Percentiles rank a stretch among this genome's conserved stretches.
These are phyloP conservation scores for Zymoseptoria brevis DNA, from an alignment of 2,329 filamentous ascomycete species.

Conservation along the genomic window DNA sequence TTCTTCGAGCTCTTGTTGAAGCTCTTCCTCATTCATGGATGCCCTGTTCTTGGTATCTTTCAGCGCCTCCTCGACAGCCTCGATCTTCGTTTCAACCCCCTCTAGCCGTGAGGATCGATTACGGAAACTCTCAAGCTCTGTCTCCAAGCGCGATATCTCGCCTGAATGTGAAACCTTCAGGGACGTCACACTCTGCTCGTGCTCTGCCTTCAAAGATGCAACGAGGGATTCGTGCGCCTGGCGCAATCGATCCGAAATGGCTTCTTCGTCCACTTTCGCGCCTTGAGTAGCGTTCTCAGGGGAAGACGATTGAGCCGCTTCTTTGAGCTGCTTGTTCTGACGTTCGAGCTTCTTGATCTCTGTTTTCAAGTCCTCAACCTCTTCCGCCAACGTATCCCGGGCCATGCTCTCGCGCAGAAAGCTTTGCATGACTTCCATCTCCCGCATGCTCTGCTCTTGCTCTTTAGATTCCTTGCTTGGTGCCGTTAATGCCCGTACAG, in stretches of 20 bases:
- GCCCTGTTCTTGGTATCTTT: slow-evolving; percentile 22
- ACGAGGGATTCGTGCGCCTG: slow-evolving; percentile 4
- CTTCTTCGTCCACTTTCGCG: background rate
- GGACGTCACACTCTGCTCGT: slow-evolving; percentile 11
- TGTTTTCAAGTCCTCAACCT: slow-evolving; percentile 20
- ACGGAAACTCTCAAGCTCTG: slow-evolving; percentile 22
- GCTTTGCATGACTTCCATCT: slow-evolving; percentile 25
- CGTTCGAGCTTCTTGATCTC: slow-evolving; percentile 17
- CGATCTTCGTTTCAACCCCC: slow-evolving; percentile 27
- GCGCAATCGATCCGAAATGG: background rate
- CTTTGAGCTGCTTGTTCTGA: slow-evolving; percentile 15
- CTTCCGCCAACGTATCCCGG: slow-evolving; percentile 18
- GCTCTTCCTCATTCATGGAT: slow-evolving; percentile 23
- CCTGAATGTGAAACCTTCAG: slow-evolving; percentile 17
- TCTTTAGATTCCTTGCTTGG: slow-evolving; percentile 12
- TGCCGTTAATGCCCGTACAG: slow-evolving; percentile 14
- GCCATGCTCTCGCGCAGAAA: slow-evolving; percentile 22
- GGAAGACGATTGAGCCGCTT: slow-evolving; percentile 6
- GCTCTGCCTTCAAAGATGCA: slow-evolving; percentile 12
- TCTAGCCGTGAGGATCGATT: slow-evolving; percentile 18
- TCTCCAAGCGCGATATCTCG: slow-evolving; percentile 18
- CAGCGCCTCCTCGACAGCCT: slow-evolving; percentile 26
- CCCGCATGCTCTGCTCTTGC: slow-evolving; percentile 17
- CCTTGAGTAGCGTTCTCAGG: background rate
- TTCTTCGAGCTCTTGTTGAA: slow-evolving; percentile 23